These are phyloP conservation scores for Candida koratica DNA, from an alignment of 805 yeast species.

Conservation along the genomic window DNA sequence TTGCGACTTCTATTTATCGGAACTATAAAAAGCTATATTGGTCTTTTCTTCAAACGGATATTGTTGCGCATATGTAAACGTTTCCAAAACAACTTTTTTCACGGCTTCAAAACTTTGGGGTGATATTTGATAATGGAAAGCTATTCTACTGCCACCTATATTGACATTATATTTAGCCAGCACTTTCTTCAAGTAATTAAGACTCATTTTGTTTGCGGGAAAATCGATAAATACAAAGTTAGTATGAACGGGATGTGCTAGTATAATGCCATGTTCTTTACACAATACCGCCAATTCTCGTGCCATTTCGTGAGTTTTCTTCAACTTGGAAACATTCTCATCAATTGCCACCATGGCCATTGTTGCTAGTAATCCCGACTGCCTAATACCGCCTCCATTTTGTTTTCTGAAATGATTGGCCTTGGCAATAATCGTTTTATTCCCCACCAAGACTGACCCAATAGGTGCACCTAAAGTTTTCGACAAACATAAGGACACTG, in stretches of 20 bases:
- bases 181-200: conserved; percentile 19
- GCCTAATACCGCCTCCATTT: conserved; percentile 44
- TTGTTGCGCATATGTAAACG: conserved; percentile 48
- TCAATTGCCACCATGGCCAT: conserved; percentile 43
- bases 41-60: background rate
- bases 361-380: conserved; percentile 36
- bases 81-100: conserved; percentile 55
- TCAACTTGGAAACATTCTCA: conserved; percentile 32
- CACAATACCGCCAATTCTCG: conserved; percentile 32
- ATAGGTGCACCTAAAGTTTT: conserved; percentile 43
- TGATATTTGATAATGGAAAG: conserved; percentile 36
- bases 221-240: conserved; percentile 41
- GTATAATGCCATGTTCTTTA: conserved; percentile 23
- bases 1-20: background rate
- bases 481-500: conserved; percentile 41
- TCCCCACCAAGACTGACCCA: conserved; percentile 39
- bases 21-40: conserved; percentile 2
- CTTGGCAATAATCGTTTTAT: conserved; percentile 28
- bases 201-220: conserved; percentile 27
- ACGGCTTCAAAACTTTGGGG: conserved; percentile 26
- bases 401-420: conserved; percentile 46
- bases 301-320: conserved; percentile 32
- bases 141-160: conserved; percentile 52
- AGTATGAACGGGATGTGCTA: conserved; percentile 38
- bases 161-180: conserved; percentile 61